Conservation (phyloP, 2,329 filamentous ascomycete genomes). For the Aspergillus sp. region DNA sequence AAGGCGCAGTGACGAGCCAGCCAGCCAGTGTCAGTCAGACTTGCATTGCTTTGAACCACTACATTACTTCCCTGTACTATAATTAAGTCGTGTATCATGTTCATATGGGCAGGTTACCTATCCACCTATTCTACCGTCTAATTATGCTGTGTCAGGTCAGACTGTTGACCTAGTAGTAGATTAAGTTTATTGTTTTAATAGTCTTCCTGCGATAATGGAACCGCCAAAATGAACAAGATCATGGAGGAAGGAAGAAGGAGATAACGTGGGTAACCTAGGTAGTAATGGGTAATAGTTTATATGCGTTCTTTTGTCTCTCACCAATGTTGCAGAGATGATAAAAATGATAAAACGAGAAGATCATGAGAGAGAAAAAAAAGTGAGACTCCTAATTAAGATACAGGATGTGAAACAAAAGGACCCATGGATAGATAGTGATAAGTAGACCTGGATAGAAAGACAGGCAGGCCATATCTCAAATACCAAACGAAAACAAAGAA, state of each 20-base stretch:
- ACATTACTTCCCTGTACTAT: slow-evolving; percentile 5
- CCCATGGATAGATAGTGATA: neutral
- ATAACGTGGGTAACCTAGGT: no score
- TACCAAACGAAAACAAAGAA: slow-evolving; percentile 7
- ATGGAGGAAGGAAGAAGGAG: no score
- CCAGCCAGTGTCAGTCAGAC: neutral
- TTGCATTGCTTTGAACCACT: slow-evolving; percentile 2
- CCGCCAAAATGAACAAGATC: no score
- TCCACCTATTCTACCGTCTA: neutral
- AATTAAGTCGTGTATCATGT: slow-evolving; percentile 1
- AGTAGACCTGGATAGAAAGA: neutral
- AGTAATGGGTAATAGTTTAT: no score
- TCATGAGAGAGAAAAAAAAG: slow-evolving; percentile 7
- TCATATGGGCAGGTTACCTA: slow-evolving; percentile 1
- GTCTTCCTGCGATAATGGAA: neutral
- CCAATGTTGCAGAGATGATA: neutral
- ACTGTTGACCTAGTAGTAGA: neutral
- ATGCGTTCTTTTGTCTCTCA: neutral
- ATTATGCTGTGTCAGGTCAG: neutral
- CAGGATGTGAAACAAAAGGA: neutral
- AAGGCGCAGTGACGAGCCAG: neutral
- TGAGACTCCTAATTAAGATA: neutral
- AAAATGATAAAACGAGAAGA: neutral
- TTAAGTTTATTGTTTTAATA: no score
- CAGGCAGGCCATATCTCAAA: neutral